Conservation (phyloP, 176 grass and related monocot species). For the Zea mays region Zm-B73-REFERENCE-NAM-5.0 NC_050100.1:190012501-190013000, state of each 20-base stretch:
- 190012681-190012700: slow-evolving; percentile 16
- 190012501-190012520: no score
- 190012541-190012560: no score
- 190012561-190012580: background rate
- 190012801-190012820: background rate
- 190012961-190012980: background rate
- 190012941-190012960: background rate
- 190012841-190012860: background rate
- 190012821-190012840: background rate
- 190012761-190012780: slow-evolving; percentile 32
- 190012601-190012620: slow-evolving; percentile 20
- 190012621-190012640: slow-evolving; percentile 29
- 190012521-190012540: no score
- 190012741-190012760: slow-evolving; percentile 24
- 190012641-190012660: slow-evolving; percentile 1
- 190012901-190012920: background rate
- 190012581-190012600: slow-evolving; percentile 8
- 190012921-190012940: background rate
- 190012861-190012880: background rate
- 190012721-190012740: background rate
- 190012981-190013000: slow-evolving; percentile 37
- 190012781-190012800: slow-evolving; percentile 33
- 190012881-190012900: background rate
- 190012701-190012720: background rate
- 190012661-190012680: background rate